Conservation (phyloP, 805 yeast species). For the Millerozyma miso region DNA sequence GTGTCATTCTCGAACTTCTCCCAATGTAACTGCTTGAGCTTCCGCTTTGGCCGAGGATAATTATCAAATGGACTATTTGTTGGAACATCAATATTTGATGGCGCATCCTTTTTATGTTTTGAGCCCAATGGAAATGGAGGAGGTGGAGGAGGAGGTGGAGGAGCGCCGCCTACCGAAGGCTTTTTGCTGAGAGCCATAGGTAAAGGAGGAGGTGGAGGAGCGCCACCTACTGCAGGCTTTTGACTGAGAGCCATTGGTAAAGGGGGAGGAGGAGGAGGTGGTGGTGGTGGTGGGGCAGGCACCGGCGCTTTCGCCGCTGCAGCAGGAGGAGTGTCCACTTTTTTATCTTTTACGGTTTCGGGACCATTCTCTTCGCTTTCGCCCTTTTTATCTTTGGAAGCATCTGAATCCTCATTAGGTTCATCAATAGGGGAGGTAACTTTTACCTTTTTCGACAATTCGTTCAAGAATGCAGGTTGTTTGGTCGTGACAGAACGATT, state of each 20-base stretch:
- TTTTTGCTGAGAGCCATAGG: constrained; percentile 12
- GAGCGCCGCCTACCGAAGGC: constrained; percentile 16
- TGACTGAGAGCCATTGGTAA: constrained; percentile 13
- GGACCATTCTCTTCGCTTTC: constrained; percentile 2
- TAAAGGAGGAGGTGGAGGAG: constrained; percentile 20
- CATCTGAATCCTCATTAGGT: constrained; percentile 24
- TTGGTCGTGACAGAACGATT: constrained; percentile 34
- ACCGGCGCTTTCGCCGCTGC: constrained; percentile 11
- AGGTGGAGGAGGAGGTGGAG: constrained; percentile 24
- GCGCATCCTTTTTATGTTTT: constrained; percentile 1
- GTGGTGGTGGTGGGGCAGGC: constrained; percentile 26
- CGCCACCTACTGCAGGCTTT: constrained; percentile 14
- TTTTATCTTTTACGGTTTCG: constrained; percentile 1
- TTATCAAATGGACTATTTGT: constrained; percentile 33
- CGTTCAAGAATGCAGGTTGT: constrained; percentile 51
- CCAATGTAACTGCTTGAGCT: constrained; percentile 80
- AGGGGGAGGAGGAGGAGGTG: constrained; percentile 18
- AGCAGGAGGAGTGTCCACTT: constrained; percentile 2
- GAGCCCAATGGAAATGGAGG: constrained; percentile 21
- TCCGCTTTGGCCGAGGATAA: constrained; percentile 54
- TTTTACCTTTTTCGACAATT: constrained; percentile 47
- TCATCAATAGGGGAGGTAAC: constrained; percentile 36
- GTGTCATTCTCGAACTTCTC: constrained; percentile 58
- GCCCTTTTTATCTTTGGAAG: constrained; percentile 2
- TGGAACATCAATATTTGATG: constrained; percentile 10